These are phyloP conservation scores for Cryptosporidium felis DNA, from an alignment of 169 alveolate species.

Conservation along the genomic window DNA sequence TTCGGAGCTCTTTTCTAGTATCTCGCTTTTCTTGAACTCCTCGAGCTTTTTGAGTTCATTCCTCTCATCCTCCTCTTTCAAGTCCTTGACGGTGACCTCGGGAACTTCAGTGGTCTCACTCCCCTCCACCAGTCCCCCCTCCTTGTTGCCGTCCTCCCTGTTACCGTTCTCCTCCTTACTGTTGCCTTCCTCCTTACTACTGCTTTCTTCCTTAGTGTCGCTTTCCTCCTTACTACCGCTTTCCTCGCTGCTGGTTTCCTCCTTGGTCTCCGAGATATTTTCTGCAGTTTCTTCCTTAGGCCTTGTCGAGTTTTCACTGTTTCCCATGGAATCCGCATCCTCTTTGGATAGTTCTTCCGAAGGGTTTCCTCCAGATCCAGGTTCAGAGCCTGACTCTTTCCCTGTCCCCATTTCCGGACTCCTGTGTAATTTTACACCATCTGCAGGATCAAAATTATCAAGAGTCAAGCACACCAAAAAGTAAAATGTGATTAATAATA, in stretches of 20 bases:
- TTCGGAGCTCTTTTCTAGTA: slow-evolving; percentile 6
- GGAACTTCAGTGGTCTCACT: background rate
- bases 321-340: too few species aligned
- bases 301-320: too few species aligned
- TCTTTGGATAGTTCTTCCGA: too few species aligned
- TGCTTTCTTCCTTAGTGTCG: too few species aligned
- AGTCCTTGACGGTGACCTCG: background rate
- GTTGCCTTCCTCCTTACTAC: background rate
- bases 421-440: background rate
- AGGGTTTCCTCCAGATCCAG: too few species aligned
- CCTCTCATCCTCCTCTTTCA: slow-evolving; percentile 41
- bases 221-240: background rate
- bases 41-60: slow-evolving; percentile 30
- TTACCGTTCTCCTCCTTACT: background rate
- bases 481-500: background rate
- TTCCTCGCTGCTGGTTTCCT: background rate
- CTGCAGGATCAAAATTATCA: background rate
- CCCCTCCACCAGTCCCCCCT: background rate
- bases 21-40: slow-evolving; percentile 43
- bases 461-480: background rate
- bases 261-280: too few species aligned
- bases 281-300: too few species aligned
- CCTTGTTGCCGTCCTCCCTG: background rate
- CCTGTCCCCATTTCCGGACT: too few species aligned
- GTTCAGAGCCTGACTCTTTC: too few species aligned